phyloP scores from a whole-genome alignment of 805 yeast genomes.

The Teunomyces barrocoloradensis region DNA sequence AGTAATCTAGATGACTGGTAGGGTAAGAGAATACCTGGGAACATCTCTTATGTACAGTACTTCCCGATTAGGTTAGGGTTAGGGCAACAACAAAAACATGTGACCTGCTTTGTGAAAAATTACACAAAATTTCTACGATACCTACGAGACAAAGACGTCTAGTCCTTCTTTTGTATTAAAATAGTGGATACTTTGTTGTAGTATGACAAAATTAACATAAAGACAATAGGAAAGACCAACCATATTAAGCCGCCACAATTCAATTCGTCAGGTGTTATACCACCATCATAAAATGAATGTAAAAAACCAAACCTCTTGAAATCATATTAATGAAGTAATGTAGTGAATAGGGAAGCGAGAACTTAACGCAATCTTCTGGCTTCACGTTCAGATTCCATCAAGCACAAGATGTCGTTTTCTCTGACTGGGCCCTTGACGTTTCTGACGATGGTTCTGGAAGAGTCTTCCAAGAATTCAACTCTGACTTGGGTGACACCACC shows the following conservation, averaged over 20 bases:
- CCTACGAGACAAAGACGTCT: not conserved
- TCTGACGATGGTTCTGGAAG: slow-evolving; percentile 94
- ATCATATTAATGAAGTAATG: slow-evolving; percentile 3
- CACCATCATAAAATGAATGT: slow-evolving; percentile 1
- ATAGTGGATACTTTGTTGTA: not conserved
- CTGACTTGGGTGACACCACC: slow-evolving; percentile 99
- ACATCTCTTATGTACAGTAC: not conserved
- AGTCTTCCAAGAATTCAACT: slow-evolving; percentile 94
- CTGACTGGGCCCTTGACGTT: slow-evolving; percentile 97
- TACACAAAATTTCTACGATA: not conserved
- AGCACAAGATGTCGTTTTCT: slow-evolving; percentile 96
- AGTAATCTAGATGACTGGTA: no score
- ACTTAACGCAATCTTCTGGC: slow-evolving; percentile 89
- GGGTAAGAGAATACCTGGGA: no score
- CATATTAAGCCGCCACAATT: slow-evolving; percentile 1
- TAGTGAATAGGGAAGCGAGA: not conserved
- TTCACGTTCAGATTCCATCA: slow-evolving; percentile 99
- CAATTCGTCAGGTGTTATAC: not conserved
- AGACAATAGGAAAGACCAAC: slow-evolving; percentile 2
- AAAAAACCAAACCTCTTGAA: slow-evolving; percentile 2
- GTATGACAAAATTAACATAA: slow-evolving; percentile 2
- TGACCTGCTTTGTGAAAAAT: slow-evolving; percentile 1
- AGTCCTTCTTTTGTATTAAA: slow-evolving; percentile 3
- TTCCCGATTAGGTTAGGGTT: slow-evolving; percentile 2
- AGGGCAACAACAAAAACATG: not conserved